Percentiles rank a stretch among this genome's conserved stretches.
Evolutionary conservation across 768 basidiomycete genomes (phyloP).

Genomic region (Suillus luteus): DNA sequence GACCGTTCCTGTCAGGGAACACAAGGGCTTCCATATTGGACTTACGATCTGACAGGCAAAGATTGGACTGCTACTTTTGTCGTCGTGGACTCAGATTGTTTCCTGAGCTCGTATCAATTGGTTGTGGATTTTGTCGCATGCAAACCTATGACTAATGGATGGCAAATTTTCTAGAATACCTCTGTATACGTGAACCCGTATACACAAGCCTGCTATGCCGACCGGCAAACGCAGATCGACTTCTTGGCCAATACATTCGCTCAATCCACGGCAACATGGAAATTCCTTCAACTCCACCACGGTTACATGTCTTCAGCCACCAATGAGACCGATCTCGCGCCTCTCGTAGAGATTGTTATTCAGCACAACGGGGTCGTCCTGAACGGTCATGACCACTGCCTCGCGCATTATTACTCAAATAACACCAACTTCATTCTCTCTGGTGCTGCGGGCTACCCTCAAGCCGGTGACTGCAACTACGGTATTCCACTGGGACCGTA

Average conservation of each 20-base stretch:
- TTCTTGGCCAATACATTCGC: conserved; percentile 3
- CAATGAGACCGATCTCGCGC: conserved; percentile 4
- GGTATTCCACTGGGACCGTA: conserved; percentile 3
- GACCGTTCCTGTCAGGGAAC: conserved; percentile 1
- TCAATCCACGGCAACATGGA: conserved; percentile 2
- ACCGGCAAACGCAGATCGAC: background rate
- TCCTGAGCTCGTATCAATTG: conserved; percentile 1
- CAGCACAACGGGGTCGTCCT: conserved; percentile 1
- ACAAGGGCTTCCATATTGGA: conserved; percentile 4
- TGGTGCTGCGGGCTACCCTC: conserved; percentile 7
- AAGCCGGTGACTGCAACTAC: conserved; percentile 3
- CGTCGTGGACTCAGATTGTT: conserved; percentile 7
- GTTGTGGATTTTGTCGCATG: background rate
- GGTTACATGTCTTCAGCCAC: conserved; percentile 1
- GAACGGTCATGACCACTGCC: conserved; percentile 7
- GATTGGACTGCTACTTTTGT: conserved; percentile 6
- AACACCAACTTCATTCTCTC: conserved; percentile 7
- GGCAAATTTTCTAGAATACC: background rate
- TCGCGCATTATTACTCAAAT: background rate
- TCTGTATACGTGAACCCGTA: conserved; percentile 6
- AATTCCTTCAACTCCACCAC: conserved; percentile 6
- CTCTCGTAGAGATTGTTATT: conserved; percentile 2
- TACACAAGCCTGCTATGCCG: conserved; percentile 4
- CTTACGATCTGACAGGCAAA: conserved; percentile 3
- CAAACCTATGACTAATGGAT: background rate